A percentile compares a stretch with the other conserved stretches of the same genome.
These are phyloP conservation scores for Phytophthora syringae DNA, from an alignment of 352 stramenopile species.

Conservation along the genomic window DNA sequence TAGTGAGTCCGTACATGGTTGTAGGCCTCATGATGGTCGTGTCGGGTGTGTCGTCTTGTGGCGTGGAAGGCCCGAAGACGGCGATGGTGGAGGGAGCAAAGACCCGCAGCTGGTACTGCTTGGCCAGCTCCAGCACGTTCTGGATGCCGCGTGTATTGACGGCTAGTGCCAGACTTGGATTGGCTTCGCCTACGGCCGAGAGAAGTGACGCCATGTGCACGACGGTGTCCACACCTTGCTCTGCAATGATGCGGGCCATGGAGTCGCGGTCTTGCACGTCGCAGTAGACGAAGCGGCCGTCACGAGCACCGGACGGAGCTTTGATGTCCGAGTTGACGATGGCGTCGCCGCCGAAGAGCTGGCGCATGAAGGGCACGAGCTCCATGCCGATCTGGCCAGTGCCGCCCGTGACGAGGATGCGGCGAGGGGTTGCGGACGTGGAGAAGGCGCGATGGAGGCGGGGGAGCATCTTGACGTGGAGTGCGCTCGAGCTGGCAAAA, in stretches of 20 bases:
- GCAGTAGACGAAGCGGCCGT: slow-evolving; percentile 81
- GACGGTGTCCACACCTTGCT: slow-evolving; percentile 90
- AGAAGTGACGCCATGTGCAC: slow-evolving; percentile 93
- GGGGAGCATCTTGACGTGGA: slow-evolving; percentile 15
- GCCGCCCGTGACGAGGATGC: slow-evolving; percentile 82
- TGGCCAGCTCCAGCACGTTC: slow-evolving; percentile 91
- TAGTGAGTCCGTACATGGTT: slow-evolving; percentile 94
- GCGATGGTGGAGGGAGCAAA: slow-evolving; percentile 93
- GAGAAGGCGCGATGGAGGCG: slow-evolving; percentile 28
- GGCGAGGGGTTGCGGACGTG: slow-evolving; percentile 21
- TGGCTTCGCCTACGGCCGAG: slow-evolving; percentile 91
- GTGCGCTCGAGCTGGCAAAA: slow-evolving; percentile 21
- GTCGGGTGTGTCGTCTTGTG: slow-evolving; percentile 86
- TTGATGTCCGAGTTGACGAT: slow-evolving; percentile 89
- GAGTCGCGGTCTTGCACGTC: slow-evolving; percentile 79
- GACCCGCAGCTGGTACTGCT: slow-evolving; percentile 87
- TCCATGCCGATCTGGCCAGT: slow-evolving; percentile 90
- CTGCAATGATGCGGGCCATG: slow-evolving; percentile 84
- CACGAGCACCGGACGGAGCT: slow-evolving; percentile 47
- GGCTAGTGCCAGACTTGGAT: slow-evolving; percentile 86
- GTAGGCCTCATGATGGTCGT: slow-evolving; percentile 92
- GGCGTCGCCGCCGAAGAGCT: slow-evolving; percentile 61
- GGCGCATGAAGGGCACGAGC: slow-evolving; percentile 80
- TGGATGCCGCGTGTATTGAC: slow-evolving; percentile 91
- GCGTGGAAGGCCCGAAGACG: slow-evolving; percentile 90